Base-by-base conservation (phyloP, 179 eudicot species). In the Silene vulgaris region DNA sequence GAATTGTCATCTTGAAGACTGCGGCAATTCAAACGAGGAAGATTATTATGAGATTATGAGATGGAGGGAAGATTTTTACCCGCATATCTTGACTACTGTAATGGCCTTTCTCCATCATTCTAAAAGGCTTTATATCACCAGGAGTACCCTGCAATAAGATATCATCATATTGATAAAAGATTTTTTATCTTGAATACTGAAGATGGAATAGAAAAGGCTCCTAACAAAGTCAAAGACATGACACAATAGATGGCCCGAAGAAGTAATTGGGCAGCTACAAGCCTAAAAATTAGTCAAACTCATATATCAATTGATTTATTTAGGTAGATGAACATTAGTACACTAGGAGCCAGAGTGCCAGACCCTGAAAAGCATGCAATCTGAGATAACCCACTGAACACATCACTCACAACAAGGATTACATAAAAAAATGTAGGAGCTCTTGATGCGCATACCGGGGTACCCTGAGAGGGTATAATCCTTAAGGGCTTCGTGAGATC, bases 401-500 rank as follows among this genome's bases (percentile, higher is more conserved):
- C 19, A 3, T 50, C 65, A 52, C 45, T 26, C 71, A 23, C 30
- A n/a, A 35, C 17, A 35, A 28, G 16, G 8, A 77, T 50, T 11
- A 75, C n/a, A 40, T 21, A 21, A 40, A 4, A 72, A 62, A 73
- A 74, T 40, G 74, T 56, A 75, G 45, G 43, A 71, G 71, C 78
- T 32, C 16, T 75, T 3, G 35, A 48, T 14, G 21, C 30, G 71
- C 86, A 66, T 86, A 83, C 88, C 75, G 56, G 78, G 21, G 74
- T 80, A 74, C 65, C 69, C 29, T 78, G 86, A 69, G 75, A 78
- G 56, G 86, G 78, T 43, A 78, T 7, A 40, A 65, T 57, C 77
- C 85, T 82, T 69, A 81, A 78, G 14, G 82, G 80, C 73, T 82
- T 86, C 20, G 81, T 75, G 71, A 86, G 88, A 80, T 86, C 85